Evolutionary conservation across 1,284 basidiomycete genomes (phyloP).

Genomic region (Phlebopus sp.): DNA sequence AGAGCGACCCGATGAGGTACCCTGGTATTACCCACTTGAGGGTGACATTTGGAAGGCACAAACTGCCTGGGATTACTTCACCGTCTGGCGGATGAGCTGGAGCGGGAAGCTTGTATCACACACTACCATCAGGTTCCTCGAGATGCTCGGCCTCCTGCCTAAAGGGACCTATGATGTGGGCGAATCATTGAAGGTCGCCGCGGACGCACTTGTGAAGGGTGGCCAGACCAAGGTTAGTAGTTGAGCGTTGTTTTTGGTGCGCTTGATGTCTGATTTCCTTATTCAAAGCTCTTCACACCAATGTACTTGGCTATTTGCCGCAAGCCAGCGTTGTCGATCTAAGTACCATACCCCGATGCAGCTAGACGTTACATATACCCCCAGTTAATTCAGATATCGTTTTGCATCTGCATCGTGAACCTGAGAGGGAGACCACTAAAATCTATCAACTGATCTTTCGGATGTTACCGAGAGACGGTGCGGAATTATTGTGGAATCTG

Average conservation of each 20-base stretch:
- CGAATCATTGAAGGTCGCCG: slow-evolving; percentile 85
- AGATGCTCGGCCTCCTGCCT: slow-evolving; percentile 79
- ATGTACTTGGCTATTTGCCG: slow-evolving; percentile 73
- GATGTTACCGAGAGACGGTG: slow-evolving; percentile 17
- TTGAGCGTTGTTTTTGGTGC: background rate
- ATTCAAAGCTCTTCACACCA: slow-evolving; percentile 69
- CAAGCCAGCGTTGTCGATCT: slow-evolving; percentile 47
- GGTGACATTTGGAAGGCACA: slow-evolving; percentile 92
- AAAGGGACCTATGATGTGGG: slow-evolving; percentile 94
- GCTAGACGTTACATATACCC: slow-evolving; percentile 4
- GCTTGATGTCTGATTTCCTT: slow-evolving; percentile 1
- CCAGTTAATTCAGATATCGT: slow-evolving; percentile 1
- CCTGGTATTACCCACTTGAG: slow-evolving; percentile 97
- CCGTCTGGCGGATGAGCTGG: slow-evolving; percentile 87
- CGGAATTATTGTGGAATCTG: slow-evolving; percentile 7
- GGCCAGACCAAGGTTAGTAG: slow-evolving; percentile 78
- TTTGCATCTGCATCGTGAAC: background rate
- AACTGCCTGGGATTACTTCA: slow-evolving; percentile 89
- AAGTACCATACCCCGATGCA: background rate
- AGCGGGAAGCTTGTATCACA: slow-evolving; percentile 87
- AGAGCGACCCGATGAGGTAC: slow-evolving; percentile 75
- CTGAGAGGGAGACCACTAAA: slow-evolving; percentile 10
- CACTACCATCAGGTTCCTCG: slow-evolving; percentile 74
- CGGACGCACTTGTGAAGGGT: slow-evolving; percentile 77
- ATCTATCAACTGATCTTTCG: slow-evolving; percentile 28